phyloP scores from a whole-genome alignment of 345 rosid species.

The Cardamine resedifolia region DNA sequence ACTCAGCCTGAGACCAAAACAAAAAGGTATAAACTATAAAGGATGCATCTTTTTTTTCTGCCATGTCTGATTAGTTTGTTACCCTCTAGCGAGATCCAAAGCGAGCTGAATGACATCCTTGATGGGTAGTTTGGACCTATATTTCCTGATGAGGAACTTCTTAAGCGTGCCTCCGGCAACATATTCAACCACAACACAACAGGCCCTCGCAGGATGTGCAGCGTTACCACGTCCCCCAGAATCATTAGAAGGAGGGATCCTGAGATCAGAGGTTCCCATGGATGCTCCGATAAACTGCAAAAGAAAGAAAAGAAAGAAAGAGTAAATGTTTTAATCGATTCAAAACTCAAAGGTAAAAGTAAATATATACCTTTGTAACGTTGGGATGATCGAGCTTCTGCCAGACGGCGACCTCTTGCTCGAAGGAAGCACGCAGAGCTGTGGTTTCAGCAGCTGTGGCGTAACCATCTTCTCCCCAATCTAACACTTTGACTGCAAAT shows the following conservation, averaged over 20 bases:
- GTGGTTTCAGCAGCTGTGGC: conserved; percentile 59
- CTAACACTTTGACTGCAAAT: conserved; percentile 63
- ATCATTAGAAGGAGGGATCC: conserved; percentile 47
- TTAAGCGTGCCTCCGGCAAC: conserved; percentile 73
- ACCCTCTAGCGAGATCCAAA: conserved; percentile 86
- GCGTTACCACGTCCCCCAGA: conserved; percentile 42
- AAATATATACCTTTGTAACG: conserved; percentile 57
- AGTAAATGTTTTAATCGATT: too few relatives aligned
- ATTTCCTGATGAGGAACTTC: conserved; percentile 64
- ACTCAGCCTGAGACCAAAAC: conserved; percentile 50
- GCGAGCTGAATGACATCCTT: conserved; percentile 71
- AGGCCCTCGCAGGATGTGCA: conserved; percentile 65
- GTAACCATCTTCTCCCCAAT: conserved; percentile 82
- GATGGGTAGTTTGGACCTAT: conserved; percentile 58
- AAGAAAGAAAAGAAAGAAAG: too few relatives aligned
- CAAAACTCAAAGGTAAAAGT: too few relatives aligned
- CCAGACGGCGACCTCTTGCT: conserved; percentile 90
- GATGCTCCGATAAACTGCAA: conserved; percentile 79
- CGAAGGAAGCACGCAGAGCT: conserved; percentile 65
- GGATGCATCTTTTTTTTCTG: neutral
- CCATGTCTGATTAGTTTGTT: neutral
- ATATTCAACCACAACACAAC: conserved; percentile 84
- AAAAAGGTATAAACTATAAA: conserved; percentile 1
- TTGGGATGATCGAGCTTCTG: conserved; percentile 86
- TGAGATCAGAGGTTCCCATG: conserved; percentile 83